Conservation (phyloP, 2,329 filamentous ascomycete species). For the Exophiala aquamarina region DNA sequence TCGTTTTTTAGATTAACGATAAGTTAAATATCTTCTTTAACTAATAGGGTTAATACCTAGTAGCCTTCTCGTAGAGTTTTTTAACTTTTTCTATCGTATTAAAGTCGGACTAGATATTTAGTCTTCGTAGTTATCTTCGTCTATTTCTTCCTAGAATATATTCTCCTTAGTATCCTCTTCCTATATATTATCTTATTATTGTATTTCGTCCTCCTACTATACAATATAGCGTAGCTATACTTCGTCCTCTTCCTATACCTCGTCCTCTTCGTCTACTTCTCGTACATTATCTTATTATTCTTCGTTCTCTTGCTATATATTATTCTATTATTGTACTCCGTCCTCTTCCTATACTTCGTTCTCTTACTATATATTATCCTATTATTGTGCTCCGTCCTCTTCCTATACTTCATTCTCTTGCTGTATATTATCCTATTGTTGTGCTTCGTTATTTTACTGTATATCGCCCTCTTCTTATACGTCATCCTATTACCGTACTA, state of each 20-base stretch:
- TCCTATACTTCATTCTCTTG: background rate
- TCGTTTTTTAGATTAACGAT: too few species aligned
- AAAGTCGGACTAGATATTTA: background rate
- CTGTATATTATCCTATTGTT: background rate
- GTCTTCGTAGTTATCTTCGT: background rate
- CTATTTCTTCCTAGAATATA: background rate
- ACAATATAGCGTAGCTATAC: background rate
- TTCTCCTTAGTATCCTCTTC: slow-evolving; percentile 2
- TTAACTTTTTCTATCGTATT: slow-evolving; percentile 1
- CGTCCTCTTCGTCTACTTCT: too few species aligned
- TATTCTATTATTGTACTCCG: slow-evolving; percentile 29
- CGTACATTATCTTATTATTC: too few species aligned
- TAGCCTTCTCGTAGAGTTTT: background rate
- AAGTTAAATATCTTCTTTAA: too few species aligned
- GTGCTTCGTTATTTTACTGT: background rate
- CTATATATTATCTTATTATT: background rate
- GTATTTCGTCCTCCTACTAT: too few species aligned
- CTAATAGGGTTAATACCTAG: too few species aligned
- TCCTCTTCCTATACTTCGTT: slow-evolving; percentile 41
- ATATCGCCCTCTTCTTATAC: background rate
- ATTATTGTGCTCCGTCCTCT: too few species aligned
- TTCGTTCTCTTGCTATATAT: background rate
- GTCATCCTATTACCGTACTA: slow-evolving; percentile 29
- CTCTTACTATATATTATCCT: slow-evolving; percentile 3
- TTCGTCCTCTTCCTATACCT: slow-evolving; percentile 1